Evolutionary conservation across 1,284 basidiomycete species (phyloP), one percentile per base, ranked within the genome.

Genomic region (Schizopora paradoxa): DNA sequence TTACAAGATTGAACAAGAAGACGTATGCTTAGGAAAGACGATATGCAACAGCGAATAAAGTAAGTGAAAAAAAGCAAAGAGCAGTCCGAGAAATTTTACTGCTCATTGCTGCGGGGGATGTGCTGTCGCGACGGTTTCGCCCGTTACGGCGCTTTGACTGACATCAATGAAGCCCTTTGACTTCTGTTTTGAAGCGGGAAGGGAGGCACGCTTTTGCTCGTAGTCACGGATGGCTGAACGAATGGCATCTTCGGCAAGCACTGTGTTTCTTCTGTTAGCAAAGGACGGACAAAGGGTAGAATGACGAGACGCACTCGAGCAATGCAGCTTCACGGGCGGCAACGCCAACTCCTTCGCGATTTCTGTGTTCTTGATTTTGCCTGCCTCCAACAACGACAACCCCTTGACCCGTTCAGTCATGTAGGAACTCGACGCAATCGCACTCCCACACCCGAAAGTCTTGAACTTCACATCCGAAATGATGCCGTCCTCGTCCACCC

Each of bases 391-490:
- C 46, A 99, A 70, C 13, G 86, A 86, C 56, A 99, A 75, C 19
- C 96, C 96, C 72, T 88, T 96, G 56, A 99, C 94, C 42, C 93
- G 86, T 71, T 99, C 95, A 14, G 95, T 99, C 87, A 96, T 92
- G 66, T 93, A 97, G 8, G 89, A 92, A 60, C 88, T 92, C 3
- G 91, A 95, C 1, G 96, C 96, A 54, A 99, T 99, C 54, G 95
- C 96, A 52, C 91, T 95, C 47, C 96, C 91, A 64, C 91, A 95
- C 11, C 93, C 93, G 64, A 96, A 97, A 0, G 93, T 96, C 74
- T 96, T 98, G 79, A 98, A 99, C 69, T 95, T 96, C 66, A 98
- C 96, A 63, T 99, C 95, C 46, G 87, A 89, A 62, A 99, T 99
- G 67, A 97, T 80, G 33, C 92, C 87, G 40, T 89, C 76, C 54